phyloP scores from a whole-genome alignment of 805 yeast species.

The Yamadazyma phyllophila region DNA sequence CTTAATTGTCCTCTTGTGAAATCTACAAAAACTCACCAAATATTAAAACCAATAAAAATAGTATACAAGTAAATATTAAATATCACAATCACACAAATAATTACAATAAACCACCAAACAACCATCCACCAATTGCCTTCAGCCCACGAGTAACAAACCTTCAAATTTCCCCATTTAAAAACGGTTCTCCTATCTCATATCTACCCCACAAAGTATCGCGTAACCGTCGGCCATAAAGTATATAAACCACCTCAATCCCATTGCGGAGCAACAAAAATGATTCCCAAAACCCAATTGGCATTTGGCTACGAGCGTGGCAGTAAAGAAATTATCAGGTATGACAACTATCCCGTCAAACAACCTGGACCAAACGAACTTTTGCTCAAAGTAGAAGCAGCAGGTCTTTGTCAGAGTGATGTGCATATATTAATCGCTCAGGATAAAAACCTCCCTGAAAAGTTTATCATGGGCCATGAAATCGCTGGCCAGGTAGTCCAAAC shows the following conservation, averaged over 20 bases:
- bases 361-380: conserved; percentile 32
- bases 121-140: too few species aligned
- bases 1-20: too few species aligned
- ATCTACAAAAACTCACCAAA: too few species aligned
- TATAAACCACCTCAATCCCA: conserved; percentile 4
- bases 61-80: too few species aligned
- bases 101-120: too few species aligned
- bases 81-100: too few species aligned
- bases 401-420: conserved; percentile 44
- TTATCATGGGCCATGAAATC: conserved; percentile 47
- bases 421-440: conserved; percentile 30
- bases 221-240: neutral
- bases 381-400: conserved; percentile 42
- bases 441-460: conserved; percentile 23
- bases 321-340: conserved; percentile 23
- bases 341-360: conserved; percentile 26
- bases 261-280: neutral
- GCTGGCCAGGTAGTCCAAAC: conserved; percentile 36
- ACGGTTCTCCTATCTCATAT: neutral
- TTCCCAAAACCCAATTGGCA: conserved; percentile 30
- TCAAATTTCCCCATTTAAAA: too few species aligned
- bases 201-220: neutral
- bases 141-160: too few species aligned
- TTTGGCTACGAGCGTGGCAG: conserved; percentile 34
- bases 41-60: too few species aligned